Base-by-base conservation (phyloP, 768 basidiomycete genomes). In the Boletus bicolor region DNA sequence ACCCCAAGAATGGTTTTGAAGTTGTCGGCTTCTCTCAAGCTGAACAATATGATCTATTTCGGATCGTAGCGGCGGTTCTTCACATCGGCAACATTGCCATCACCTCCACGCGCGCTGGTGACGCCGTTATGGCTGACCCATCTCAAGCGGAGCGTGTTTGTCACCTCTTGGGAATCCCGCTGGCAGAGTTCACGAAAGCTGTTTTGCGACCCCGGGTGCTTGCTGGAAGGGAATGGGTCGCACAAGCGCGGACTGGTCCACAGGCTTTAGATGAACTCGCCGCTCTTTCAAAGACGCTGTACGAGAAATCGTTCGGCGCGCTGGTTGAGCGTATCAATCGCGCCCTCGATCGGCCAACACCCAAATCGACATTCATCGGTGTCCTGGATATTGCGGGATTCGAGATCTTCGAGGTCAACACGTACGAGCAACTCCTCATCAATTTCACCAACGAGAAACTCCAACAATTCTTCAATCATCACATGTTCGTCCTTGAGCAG, bases 401-500 rank as follows among this genome's bases (percentile, higher is more conserved):
- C 74, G 97, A 99, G 73, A 99, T 99, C 58, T 91, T 92, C 75
- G 89, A 91, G 52, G 79, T 87, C 64, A 98, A 98, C 70, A 89
- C 89, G 9, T 99, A 98, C 71, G 97, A 99, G 66, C 97, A 99
- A 71, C 82, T 99, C 28, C 82, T 96, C 64, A 99, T 99, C 82
- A 99, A 99, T 68, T 96, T 91, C 66, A 98, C 96, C 43, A 99
- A 99, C 77, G 97, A 99, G 81, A 96, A 91, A 68, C 81, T 98
- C 9, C 96, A 98, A 70, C 96, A 98, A 72, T 93, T 92, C 73
- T 94, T 94, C 82, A 99, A 98, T 66, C 93, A 98, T 72, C 97
- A 98, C 71, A 98, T 98, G 97, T 98, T 99, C 73, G 93, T 97
- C 38, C 84, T 98, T 35, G 97, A 99, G 76, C 97, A 99, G 68